Conservation (phyloP, 192 early-diverging fungal genomes). For the Podila epicladia region DNA sequence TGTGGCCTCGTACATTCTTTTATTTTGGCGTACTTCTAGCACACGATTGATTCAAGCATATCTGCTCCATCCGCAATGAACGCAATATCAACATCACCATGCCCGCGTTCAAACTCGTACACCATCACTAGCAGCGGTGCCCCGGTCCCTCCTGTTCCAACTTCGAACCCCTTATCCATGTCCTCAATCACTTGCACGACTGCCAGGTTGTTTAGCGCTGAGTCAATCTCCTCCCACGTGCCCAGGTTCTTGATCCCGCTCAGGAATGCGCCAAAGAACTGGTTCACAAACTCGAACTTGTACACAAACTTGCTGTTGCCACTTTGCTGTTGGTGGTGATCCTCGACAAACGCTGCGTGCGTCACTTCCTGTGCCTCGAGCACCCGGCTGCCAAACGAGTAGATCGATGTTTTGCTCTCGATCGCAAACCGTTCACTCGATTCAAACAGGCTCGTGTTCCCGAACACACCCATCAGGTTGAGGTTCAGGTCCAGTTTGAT, state of each 20-base stretch:
- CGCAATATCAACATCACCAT: constrained; percentile 51
- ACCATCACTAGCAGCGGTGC: constrained; percentile 49
- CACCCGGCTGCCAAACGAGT: constrained; percentile 59
- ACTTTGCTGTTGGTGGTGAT: constrained; percentile 2
- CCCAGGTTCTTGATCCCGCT: constrained; percentile 54
- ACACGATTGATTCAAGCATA: constrained; percentile 12
- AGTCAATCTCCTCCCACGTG: constrained; percentile 58
- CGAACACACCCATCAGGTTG: constrained; percentile 52
- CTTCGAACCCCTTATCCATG: constrained; percentile 5
- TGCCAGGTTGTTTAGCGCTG: constrained; percentile 59
- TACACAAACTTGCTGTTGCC: constrained; percentile 33
- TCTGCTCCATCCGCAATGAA: constrained; percentile 30
- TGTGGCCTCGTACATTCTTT: no score
- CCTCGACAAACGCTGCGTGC: constrained; percentile 43
- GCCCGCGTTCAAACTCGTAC: constrained; percentile 59
- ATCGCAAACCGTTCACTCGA: constrained; percentile 52
- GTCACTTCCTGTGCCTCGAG: constrained; percentile 58
- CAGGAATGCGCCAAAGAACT: constrained; percentile 65
- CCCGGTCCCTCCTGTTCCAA: background rate
- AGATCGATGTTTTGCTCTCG: constrained; percentile 56
- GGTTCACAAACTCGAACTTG: constrained; percentile 61
- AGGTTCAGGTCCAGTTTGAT: constrained; percentile 56
- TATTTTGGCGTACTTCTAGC: background rate
- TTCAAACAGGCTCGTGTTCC: constrained; percentile 56
- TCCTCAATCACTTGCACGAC: constrained; percentile 56